phyloP scores from a whole-genome alignment of 2,329 filamentous ascomycete species.

The Paramyrothecium roridum region DNA sequence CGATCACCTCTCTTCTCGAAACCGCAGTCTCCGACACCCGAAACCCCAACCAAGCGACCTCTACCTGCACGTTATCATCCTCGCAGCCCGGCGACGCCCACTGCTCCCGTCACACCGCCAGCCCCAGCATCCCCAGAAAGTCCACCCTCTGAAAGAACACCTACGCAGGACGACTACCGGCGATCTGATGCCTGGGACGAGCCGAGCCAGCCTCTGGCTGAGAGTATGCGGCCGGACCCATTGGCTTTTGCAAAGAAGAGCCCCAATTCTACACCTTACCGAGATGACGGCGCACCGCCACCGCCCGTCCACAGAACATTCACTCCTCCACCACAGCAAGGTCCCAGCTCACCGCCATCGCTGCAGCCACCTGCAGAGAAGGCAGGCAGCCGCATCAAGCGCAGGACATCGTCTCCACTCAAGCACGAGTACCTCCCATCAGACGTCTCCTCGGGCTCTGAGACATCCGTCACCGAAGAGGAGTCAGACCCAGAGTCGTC shows the following conservation, averaged over 20 bases:
- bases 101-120: constrained; percentile 12
- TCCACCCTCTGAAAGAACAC: constrained; percentile 27
- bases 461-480: constrained; percentile 49
- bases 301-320: constrained; percentile 50
- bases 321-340: constrained; percentile 23
- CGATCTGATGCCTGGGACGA: constrained; percentile 23
- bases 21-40: constrained; percentile 20
- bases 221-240: constrained; percentile 35
- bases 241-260: constrained; percentile 26
- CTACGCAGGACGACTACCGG: constrained; percentile 28
- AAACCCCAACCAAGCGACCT: constrained; percentile 25
- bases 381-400: constrained; percentile 46
- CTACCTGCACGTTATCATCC: constrained; percentile 21
- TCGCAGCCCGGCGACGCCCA: constrained; percentile 13
- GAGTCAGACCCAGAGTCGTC: constrained; percentile 40
- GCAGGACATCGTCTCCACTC: constrained; percentile 84
- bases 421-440: constrained; percentile 98
- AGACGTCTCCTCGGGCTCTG: constrained; percentile 58
- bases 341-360: constrained; percentile 25
- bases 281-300: constrained; percentile 54
- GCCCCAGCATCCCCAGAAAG: constrained; percentile 18
- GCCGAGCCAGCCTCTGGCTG: constrained; percentile 26
- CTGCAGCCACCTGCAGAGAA: constrained; percentile 35
- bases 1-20: constrained; percentile 10
- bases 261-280: constrained; percentile 29